Evolutionary conservation across 2,329 filamentous ascomycete species (phyloP), one percentile per base, ranked within the genome.

Genomic region (Beauveria varroae): DNA sequence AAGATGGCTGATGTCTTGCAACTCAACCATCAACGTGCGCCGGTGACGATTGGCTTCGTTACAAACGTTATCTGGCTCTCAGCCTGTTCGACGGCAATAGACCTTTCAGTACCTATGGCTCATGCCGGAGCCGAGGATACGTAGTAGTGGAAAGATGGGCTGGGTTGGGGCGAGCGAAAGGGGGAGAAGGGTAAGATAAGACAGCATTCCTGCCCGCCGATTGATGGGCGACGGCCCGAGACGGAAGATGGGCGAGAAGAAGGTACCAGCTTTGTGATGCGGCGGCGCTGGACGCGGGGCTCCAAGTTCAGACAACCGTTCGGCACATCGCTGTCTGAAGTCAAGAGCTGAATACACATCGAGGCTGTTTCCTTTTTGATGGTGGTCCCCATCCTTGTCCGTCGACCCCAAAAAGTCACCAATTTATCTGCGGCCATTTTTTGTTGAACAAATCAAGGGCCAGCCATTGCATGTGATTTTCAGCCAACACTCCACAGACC

Each of bases 381-480:
- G 9, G 20, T 47, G 16, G 54, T 37, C 20, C 14, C 9, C 20
- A 57, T 57, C 55, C 55, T 57, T 28, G 55, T 41, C 16, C 16
- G 12, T 30, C 30, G 30, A 34, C 53, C 26, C 52, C 34, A 6
- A 55, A 43, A 10, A 22, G 49, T 40, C 44, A 34, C 47, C 47
- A 51, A 30, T n/a, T 20, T 24, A 50, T 6, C 18, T 30, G 16
- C 9, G 18, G 34, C 18, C 37, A 44, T 18, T 30, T 59, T 58
- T 59, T 59, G 57, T 59, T 59, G 57, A 59, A 59, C 57, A 59
- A 59, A 40, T 59, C 57, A 51, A 30, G 37, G 46, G 46, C 34
- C 5, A 4, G 24, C 10, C 3, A 43, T 58, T 59, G 57, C 57
- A 59, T 59, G 57, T 59, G 57, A 59, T 59, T 51, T 50, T 59